These are phyloP conservation scores for Eutrema japonicum DNA, from an alignment of 345 rosid genomes.

Conservation along the genomic window DNA sequence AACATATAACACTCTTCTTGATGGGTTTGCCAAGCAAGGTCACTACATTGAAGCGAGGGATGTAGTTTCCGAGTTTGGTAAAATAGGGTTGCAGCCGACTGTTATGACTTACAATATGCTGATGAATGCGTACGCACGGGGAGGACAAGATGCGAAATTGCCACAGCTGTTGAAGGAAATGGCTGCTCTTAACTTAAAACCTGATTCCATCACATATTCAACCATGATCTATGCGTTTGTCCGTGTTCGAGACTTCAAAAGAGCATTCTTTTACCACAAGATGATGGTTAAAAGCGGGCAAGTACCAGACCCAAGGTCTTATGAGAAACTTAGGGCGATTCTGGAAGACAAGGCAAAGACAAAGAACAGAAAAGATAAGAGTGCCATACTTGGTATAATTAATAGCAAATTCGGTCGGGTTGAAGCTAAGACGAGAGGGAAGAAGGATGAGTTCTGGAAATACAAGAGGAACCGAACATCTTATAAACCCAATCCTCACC, in stretches of 20 bases:
- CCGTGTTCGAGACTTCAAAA: constrained; percentile 82
- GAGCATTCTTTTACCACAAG: constrained; percentile 91
- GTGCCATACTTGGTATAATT: constrained; percentile 82
- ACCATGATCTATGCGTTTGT: constrained; percentile 90
- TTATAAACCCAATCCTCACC: constrained; percentile 20
- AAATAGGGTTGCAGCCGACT: constrained; percentile 76
- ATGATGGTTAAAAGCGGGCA: constrained; percentile 80
- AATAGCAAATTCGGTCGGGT: constrained; percentile 72
- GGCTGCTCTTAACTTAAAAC: constrained; percentile 65
- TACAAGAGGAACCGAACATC: constrained; percentile 53
- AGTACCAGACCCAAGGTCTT: constrained; percentile 75
- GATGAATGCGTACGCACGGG: constrained; percentile 91
- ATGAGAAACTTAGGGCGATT: constrained; percentile 75
- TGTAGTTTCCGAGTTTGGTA: constrained; percentile 72
- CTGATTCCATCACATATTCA: constrained; percentile 79
- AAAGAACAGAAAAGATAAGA: constrained; percentile 67
- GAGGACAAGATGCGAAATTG: constrained; percentile 75
- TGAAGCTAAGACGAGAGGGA: constrained; percentile 60
- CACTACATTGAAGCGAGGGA: constrained; percentile 82
- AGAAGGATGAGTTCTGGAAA: constrained; percentile 97
- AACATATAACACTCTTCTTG: constrained; percentile 81
- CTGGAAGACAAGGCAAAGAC: constrained; percentile 75
- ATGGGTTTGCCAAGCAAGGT: constrained; percentile 94
- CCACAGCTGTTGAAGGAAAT: constrained; percentile 88
- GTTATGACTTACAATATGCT: constrained; percentile 91